Percentiles rank a stretch among this genome's conserved stretches.
These are phyloP conservation scores for Begonia loranthoides DNA, from an alignment of 306 rosid species.

Conservation along the genomic window DNA sequence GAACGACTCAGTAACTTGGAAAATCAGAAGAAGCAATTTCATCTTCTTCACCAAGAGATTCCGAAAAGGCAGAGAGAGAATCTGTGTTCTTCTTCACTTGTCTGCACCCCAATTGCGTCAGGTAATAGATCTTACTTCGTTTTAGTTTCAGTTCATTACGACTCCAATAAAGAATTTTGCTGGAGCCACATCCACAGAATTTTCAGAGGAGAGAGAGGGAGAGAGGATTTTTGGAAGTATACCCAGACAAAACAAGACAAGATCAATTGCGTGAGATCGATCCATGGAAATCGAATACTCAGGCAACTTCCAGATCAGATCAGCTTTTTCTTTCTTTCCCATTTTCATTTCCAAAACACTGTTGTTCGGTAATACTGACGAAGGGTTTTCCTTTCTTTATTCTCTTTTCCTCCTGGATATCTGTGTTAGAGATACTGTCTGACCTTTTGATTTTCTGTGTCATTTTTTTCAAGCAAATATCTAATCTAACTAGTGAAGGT, in stretches of 20 bases:
- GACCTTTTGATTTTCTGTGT: too few relatives aligned
- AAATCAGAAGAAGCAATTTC: too few relatives aligned
- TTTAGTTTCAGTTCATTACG: too few relatives aligned
- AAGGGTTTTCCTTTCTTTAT: conserved; percentile 18
- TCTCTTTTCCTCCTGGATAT: conserved; percentile 5
- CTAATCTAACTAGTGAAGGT: background rate
- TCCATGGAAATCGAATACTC: background rate
- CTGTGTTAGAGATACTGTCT: too few relatives aligned
- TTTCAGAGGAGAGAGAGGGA: background rate
- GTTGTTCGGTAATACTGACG: conserved; percentile 34
- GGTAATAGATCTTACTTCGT: background rate
- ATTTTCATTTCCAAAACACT: conserved; percentile 29
- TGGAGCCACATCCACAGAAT: background rate
- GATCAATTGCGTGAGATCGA: background rate
- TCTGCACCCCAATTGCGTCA: conserved; percentile 1
- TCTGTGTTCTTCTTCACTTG: conserved; percentile 11
- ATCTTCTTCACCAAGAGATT: conserved; percentile 3
- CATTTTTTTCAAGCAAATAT: too few relatives aligned
- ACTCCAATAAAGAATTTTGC: too few relatives aligned
- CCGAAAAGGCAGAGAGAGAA: conserved; percentile 30
- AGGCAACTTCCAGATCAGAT: background rate
- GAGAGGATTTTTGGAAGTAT: background rate
- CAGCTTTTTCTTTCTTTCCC: conserved; percentile 1
- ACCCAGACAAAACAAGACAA: background rate
- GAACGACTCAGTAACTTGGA: conserved; percentile 17